phyloP scores from a whole-genome alignment of 352 stramenopile genomes.

The Globisporangium parvum region DNA sequence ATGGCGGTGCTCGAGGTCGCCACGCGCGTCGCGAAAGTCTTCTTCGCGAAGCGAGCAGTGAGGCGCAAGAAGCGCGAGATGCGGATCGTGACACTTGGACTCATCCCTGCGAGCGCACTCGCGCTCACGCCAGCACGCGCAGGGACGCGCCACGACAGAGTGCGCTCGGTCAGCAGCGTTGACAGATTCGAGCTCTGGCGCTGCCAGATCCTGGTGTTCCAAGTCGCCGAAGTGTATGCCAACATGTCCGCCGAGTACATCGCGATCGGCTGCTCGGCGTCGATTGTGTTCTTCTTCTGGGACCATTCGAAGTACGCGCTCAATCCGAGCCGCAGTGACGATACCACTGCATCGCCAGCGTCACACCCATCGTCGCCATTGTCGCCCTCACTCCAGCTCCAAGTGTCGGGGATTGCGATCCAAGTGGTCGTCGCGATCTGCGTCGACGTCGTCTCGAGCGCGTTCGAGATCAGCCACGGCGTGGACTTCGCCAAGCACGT shows the following conservation, averaged over 20 bases:
- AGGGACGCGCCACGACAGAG: not conserved
- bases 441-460: slow-evolving; percentile 17
- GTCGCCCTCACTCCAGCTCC: not conserved
- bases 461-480: slow-evolving; percentile 20
- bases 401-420: slow-evolving; percentile 3
- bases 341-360: not conserved
- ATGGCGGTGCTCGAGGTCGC: slow-evolving; percentile 27
- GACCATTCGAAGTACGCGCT: slow-evolving; percentile 27
- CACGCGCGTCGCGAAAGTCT: slow-evolving; percentile 16
- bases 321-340: not conserved
- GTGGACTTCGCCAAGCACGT: slow-evolving; percentile 21
- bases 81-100: not conserved
- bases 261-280: slow-evolving; percentile 25
- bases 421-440: slow-evolving; percentile 19
- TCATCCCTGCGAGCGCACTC: not conserved
- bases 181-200: slow-evolving; percentile 11
- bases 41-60: slow-evolving; percentile 1
- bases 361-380: not conserved
- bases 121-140: not conserved
- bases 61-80: not conserved
- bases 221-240: slow-evolving; percentile 22
- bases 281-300: slow-evolving; percentile 24
- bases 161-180: not conserved
- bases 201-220: slow-evolving; percentile 14
- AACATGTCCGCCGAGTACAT: slow-evolving; percentile 44